phyloP scores from a whole-genome alignment of 176 grass and related monocot species.

The Cenchrus americanus region DNA sequence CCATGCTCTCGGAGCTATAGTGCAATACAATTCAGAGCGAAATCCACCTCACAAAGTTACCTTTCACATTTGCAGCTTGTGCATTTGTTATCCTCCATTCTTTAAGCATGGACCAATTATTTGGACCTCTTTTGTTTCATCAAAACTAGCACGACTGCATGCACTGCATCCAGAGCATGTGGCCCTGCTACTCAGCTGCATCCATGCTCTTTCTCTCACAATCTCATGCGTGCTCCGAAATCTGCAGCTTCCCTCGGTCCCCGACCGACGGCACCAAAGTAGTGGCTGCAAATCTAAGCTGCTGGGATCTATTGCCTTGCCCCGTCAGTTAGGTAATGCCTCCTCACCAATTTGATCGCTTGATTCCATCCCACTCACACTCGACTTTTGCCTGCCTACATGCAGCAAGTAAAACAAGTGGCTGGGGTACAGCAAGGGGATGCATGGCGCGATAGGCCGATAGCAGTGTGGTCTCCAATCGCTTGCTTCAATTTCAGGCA shows the following conservation, averaged over 20 bases:
- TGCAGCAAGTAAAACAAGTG: not conserved
- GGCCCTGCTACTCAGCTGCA: not conserved
- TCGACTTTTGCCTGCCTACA: not conserved
- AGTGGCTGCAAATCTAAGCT: constrained; percentile 15
- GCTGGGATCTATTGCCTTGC: not conserved
- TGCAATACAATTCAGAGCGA: not conserved
- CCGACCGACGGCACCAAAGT: not conserved
- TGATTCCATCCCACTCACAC: not conserved
- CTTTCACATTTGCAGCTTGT: not conserved
- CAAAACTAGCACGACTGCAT: not conserved
- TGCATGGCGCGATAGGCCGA: too few relatives aligned
- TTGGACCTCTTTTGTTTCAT: not conserved
- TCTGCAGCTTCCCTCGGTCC: not conserved
- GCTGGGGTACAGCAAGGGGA: not conserved
- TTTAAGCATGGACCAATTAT: not conserved
- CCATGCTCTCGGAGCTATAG: not conserved
- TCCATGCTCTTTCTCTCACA: not conserved
- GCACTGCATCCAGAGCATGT: not conserved
- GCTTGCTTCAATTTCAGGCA: not conserved
- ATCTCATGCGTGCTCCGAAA: not conserved
- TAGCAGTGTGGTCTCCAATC: not conserved
- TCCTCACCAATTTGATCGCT: not conserved
- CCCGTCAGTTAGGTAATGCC: not conserved
- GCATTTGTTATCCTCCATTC: not conserved
- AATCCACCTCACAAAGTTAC: not conserved